Evolutionary conservation across 306 rosid species (phyloP).

Genomic region (Pachyrhizus erosus): DNA sequence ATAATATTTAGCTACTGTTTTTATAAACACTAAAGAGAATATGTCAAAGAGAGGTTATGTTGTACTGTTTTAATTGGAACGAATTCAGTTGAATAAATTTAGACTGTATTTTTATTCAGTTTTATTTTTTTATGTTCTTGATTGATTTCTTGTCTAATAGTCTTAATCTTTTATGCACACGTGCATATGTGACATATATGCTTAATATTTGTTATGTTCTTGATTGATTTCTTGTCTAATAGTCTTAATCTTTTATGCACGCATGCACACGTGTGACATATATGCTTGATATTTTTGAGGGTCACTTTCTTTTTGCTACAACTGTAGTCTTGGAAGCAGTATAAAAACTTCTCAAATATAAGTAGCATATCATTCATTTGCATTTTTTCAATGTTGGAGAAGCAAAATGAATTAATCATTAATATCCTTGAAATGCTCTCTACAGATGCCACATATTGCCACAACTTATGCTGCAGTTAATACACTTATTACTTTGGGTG

Average conservation of each 20-base stretch:
- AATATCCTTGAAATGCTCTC: slow-evolving; percentile 39
- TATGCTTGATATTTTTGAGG: slow-evolving; percentile 10
- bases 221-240: background rate
- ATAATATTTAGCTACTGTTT: background rate
- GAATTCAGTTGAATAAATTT: slow-evolving; percentile 20
- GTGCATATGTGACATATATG: background rate
- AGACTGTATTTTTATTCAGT: background rate
- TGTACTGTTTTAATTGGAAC: slow-evolving; percentile 20
- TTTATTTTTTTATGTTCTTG: background rate
- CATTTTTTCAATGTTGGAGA: slow-evolving; percentile 14
- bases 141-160: background rate
- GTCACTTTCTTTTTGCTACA: slow-evolving; percentile 14
- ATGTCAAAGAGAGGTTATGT: background rate
- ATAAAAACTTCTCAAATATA: background rate
- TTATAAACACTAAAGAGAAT: background rate
- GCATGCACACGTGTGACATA: background rate
- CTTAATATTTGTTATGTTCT: background rate
- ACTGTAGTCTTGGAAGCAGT: slow-evolving; percentile 7
- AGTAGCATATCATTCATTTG: background rate
- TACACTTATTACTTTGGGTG: slow-evolving; percentile 81
- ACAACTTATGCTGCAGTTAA: slow-evolving; percentile 96
- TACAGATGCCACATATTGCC: slow-evolving; percentile 95
- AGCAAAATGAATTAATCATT: background rate
- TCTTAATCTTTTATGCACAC: background rate
- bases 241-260: background rate